These are phyloP conservation scores for Saitozyma sp. DNA, from an alignment of 768 basidiomycete genomes.

Conservation along the genomic window DNA sequence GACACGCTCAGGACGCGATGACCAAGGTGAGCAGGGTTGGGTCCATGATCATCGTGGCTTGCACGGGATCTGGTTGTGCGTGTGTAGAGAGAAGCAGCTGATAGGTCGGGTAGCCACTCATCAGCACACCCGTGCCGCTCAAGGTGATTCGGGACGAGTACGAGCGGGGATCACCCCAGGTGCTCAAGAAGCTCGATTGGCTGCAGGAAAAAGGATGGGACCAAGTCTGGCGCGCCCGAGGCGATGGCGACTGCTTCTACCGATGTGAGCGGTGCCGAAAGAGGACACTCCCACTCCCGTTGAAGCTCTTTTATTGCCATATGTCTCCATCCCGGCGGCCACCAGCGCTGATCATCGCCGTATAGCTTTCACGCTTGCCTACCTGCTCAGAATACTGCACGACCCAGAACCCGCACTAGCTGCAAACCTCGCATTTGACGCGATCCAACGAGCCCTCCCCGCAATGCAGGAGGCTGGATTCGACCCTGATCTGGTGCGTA, in stretches of 20 bases:
- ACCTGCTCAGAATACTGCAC: slow-evolving; percentile 68
- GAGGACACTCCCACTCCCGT: too few relatives aligned
- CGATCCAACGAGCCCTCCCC: slow-evolving; percentile 58
- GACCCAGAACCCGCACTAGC: slow-evolving; percentile 56
- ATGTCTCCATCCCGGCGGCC: too few relatives aligned
- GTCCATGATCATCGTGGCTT: neutral
- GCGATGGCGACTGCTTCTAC: slow-evolving; percentile 84
- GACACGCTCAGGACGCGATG: slow-evolving; percentile 28
- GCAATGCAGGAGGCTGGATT: slow-evolving; percentile 65
- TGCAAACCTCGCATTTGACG: slow-evolving; percentile 59
- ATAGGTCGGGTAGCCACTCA: slow-evolving; percentile 39
- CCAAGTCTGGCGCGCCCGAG: slow-evolving; percentile 69
- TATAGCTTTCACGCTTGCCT: slow-evolving; percentile 79
- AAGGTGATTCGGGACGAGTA: slow-evolving; percentile 48
- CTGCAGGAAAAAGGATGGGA: slow-evolving; percentile 66
- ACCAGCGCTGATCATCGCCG: neutral
- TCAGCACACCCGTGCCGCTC: slow-evolving; percentile 50
- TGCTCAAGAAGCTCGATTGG: slow-evolving; percentile 74
- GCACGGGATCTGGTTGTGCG: neutral
- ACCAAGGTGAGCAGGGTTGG: slow-evolving; percentile 19
- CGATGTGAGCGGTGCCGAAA: slow-evolving; percentile 61
- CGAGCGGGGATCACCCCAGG: slow-evolving; percentile 49
- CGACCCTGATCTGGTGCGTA: slow-evolving; percentile 64
- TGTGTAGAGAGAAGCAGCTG: neutral
- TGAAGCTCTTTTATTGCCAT: too few relatives aligned